Percentiles rank a stretch among this genome's conserved stretches.
Evolutionary conservation across 305 asterid species (phyloP).

Genomic region (Fraxinus xanthoxyloides): DNA sequence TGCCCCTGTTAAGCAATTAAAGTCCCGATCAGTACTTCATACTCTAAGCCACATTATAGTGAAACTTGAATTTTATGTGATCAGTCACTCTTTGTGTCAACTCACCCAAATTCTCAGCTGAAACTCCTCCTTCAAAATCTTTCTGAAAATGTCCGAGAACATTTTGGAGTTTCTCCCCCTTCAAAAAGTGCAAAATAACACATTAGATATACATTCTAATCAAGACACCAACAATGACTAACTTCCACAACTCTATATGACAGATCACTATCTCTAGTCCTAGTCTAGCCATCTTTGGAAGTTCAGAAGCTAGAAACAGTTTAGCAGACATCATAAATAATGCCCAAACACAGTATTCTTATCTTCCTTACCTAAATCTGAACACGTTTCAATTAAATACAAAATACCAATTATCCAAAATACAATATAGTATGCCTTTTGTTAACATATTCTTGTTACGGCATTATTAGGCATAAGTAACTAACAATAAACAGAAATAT

Average conservation of each 20-base stretch:
- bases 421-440: slow-evolving; percentile 19
- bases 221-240: slow-evolving; percentile 13
- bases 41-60: slow-evolving; percentile 12
- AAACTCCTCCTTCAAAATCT: slow-evolving; percentile 97
- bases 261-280: background rate
- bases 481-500: background rate
- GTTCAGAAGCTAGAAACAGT: slow-evolving; percentile 10
- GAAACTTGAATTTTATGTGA: slow-evolving; percentile 4
- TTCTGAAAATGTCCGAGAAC: slow-evolving; percentile 94
- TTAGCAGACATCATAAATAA: background rate
- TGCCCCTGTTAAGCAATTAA: slow-evolving; percentile 62
- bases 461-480: slow-evolving; percentile 14
- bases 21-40: slow-evolving; percentile 30
- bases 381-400: slow-evolving; percentile 7
- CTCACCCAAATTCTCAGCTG: slow-evolving; percentile 99
- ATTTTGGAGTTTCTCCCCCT: slow-evolving; percentile 90
- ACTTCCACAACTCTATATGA: background rate
- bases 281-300: slow-evolving; percentile 8
- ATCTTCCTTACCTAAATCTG: slow-evolving; percentile 14
- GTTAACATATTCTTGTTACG: background rate
- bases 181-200: slow-evolving; percentile 33
- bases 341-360: background rate
- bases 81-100: slow-evolving; percentile 15
- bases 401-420: slow-evolving; percentile 14
- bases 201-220: slow-evolving; percentile 21